A percentile compares a stretch with the other conserved stretches of the same genome.
Evolutionary conservation across 768 basidiomycete species (phyloP).

Genomic region (Dentipellis sp.): DNA sequence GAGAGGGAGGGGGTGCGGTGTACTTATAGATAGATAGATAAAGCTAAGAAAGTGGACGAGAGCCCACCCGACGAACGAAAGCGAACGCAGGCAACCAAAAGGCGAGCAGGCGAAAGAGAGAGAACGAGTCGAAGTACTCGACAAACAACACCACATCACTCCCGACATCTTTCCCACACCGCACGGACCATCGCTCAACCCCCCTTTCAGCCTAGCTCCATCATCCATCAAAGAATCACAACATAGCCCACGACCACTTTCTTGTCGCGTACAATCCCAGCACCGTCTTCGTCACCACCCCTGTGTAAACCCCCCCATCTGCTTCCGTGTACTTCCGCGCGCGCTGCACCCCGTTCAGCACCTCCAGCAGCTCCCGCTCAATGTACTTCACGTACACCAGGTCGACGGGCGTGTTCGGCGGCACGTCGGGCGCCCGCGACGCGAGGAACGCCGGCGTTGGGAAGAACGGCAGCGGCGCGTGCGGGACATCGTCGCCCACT

Average conservation of each 20-base stretch:
- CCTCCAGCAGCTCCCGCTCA: constrained; percentile 35
- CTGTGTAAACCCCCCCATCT: constrained; percentile 49
- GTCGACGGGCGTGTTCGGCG: constrained; percentile 45
- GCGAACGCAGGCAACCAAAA: background rate
- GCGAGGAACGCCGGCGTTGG: background rate
- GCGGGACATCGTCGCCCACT: background rate
- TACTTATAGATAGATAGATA: constrained; percentile 29
- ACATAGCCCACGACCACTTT: background rate
- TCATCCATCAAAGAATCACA: background rate
- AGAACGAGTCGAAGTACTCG: background rate
- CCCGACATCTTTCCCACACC: background rate
- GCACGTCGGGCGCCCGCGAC: background rate
- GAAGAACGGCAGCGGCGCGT: background rate
- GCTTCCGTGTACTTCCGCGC: constrained; percentile 36
- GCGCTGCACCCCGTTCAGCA: constrained; percentile 48
- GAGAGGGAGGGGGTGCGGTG: constrained; percentile 23
- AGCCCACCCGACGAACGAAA: constrained; percentile 2
- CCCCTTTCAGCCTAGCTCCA: background rate
- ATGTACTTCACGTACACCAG: constrained; percentile 75
- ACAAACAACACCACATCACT: background rate
- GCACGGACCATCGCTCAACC: background rate
- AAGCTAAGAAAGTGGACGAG: constrained; percentile 8
- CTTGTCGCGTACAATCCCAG: constrained; percentile 48
- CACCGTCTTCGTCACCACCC: constrained; percentile 37
- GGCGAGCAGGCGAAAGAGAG: background rate